A percentile compares a stretch with the other conserved stretches of the same genome.
Conservation (phyloP, 78 protist species). For the Chrysochromulina tobinii region DNA sequence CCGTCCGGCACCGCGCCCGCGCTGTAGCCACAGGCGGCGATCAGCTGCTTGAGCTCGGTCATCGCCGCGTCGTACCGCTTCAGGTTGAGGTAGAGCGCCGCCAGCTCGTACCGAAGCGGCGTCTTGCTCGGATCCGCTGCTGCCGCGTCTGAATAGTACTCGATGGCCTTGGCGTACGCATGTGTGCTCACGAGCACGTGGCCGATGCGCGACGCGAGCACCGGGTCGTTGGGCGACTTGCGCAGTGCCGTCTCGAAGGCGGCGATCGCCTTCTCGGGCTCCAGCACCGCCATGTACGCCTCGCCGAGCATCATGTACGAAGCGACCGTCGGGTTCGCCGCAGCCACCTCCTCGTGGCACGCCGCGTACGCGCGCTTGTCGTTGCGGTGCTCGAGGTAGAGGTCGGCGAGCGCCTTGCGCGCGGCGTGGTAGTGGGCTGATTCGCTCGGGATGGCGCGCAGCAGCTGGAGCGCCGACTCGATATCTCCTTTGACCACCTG, state of each 20-base stretch:
- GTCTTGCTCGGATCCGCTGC: not conserved
- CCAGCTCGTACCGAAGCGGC: constrained; percentile 58
- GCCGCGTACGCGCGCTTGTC: constrained; percentile 42
- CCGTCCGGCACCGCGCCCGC: too few relatives aligned
- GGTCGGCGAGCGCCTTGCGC: constrained; percentile 50
- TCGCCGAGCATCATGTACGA: constrained; percentile 65
- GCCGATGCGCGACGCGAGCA: constrained; percentile 66
- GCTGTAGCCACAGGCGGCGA: not conserved
- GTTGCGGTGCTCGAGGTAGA: constrained; percentile 53
- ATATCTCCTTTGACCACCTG: constrained; percentile 29
- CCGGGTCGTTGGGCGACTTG: constrained; percentile 22
- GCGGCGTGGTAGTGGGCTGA: constrained; percentile 55
- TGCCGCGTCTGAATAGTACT: constrained; percentile 43
- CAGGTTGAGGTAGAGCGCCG: constrained; percentile 61
- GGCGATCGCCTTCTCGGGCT: constrained; percentile 63
- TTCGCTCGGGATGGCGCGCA: constrained; percentile 15
- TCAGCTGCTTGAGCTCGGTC: not conserved
- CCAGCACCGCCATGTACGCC: constrained; percentile 66
- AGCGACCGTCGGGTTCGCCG: not conserved
- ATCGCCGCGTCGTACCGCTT: not conserved
- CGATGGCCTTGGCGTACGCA: constrained; percentile 45
- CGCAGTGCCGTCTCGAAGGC: constrained; percentile 55
- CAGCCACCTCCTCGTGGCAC: constrained; percentile 66
- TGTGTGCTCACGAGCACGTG: constrained; percentile 66
- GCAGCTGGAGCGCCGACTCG: constrained; percentile 44